These are phyloP conservation scores for Immersiporthe knoxdaviesiana DNA, from an alignment of 2,329 filamentous ascomycete genomes.

Conservation along the genomic window DNA sequence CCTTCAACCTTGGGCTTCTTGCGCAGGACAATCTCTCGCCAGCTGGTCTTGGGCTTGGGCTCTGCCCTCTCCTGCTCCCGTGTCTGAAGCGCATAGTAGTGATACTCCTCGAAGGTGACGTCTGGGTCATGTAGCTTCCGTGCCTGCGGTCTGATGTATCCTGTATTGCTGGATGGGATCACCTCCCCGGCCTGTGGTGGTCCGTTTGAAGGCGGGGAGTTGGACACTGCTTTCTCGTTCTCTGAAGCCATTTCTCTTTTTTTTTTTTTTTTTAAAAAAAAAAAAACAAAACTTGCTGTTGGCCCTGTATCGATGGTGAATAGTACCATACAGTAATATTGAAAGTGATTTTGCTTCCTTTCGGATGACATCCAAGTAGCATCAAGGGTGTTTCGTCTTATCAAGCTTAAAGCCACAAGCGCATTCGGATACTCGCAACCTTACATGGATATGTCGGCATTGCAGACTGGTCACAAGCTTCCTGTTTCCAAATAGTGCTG, in stretches of 20 bases:
- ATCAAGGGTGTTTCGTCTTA: not conserved
- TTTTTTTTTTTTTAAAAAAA: no score
- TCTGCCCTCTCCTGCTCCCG: conserved; percentile 38
- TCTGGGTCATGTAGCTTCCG: conserved; percentile 35
- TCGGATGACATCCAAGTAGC: not conserved
- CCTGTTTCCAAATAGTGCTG: conserved; percentile 11
- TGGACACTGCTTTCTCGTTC: not conserved
- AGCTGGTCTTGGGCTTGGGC: conserved; percentile 32
- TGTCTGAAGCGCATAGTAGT: conserved; percentile 40
- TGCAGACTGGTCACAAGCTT: not conserved
- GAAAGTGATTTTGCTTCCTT: not conserved
- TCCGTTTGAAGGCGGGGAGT: not conserved
- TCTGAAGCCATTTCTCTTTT: conserved; percentile 8
- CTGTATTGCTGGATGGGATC: not conserved
- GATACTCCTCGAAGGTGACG: conserved; percentile 42
- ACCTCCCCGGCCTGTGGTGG: not conserved
- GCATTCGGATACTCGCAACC: no score
- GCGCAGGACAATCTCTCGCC: conserved; percentile 33
- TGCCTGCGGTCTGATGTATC: conserved; percentile 27
- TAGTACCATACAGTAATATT: not conserved
- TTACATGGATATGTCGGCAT: conserved; percentile 5
- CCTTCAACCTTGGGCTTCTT: conserved; percentile 28
- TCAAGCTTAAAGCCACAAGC: no score
- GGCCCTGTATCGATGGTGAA: not conserved
- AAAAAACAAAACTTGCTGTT: no score